Evolutionary conservation across 441 rosid genomes (phyloP).

Genomic region (Flueggea neowawraea): DNA sequence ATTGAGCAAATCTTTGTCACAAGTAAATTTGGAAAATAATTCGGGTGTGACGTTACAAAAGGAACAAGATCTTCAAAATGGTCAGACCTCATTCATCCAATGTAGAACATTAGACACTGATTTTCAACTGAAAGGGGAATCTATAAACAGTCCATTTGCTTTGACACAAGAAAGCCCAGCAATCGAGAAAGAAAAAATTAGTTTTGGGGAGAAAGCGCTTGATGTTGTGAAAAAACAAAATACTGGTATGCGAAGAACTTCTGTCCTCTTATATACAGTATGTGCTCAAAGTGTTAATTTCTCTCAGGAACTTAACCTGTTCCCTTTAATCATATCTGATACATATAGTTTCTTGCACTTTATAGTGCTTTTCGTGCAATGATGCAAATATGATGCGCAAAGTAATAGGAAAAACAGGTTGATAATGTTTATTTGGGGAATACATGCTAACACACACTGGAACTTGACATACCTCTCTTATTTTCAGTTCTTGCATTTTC

Average conservation of each 20-base stretch:
- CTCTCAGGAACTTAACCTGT: no score
- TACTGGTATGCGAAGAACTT: conserved; percentile 8
- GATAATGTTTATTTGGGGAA: no score
- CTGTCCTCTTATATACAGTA: background rate
- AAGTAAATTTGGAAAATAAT: conserved; percentile 1
- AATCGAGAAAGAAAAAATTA: background rate
- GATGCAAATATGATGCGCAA: no score
- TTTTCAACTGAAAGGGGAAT: background rate
- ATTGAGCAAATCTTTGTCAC: background rate
- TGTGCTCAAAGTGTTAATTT: no score
- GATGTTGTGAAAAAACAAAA: background rate
- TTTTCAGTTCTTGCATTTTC: no score
- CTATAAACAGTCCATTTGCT: conserved; percentile 3
- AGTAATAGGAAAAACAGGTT: no score
- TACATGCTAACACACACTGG: no score
- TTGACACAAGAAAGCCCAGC: conserved; percentile 1
- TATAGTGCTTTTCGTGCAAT: no score
- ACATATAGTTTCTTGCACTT: no score
- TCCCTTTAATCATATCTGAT: no score
- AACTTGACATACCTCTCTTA: no score
- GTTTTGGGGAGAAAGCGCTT: conserved; percentile 1
- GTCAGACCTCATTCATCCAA: background rate
- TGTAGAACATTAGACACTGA: conserved; percentile 5
- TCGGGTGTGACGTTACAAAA: background rate
- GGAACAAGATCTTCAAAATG: conserved; percentile 1